phyloP scores from a whole-genome alignment of 352 stramenopile genomes.

The Sclerospora graminicola region DNA sequence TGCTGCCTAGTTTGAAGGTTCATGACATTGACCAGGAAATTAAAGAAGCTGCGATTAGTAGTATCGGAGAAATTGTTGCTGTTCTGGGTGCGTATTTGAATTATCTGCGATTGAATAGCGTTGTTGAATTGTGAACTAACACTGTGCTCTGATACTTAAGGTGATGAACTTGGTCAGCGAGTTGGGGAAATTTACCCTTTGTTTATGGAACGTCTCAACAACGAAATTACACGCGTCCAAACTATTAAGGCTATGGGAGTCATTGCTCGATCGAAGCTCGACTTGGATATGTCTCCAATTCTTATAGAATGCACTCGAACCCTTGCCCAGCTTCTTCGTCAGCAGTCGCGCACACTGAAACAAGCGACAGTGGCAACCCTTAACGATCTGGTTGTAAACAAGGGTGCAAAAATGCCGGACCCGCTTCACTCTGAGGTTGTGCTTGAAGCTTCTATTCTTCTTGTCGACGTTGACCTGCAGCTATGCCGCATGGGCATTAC shows the following conservation, averaged over 20 bases:
- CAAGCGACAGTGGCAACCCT: slow-evolving; percentile 90
- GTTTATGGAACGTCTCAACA: slow-evolving; percentile 93
- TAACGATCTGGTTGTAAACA: slow-evolving; percentile 81
- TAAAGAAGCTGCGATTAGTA: slow-evolving; percentile 93
- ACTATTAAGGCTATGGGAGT: slow-evolving; percentile 93
- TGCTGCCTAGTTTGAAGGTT: slow-evolving; percentile 91
- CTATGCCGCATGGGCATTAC: slow-evolving; percentile 91
- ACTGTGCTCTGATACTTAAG: slow-evolving; percentile 12
- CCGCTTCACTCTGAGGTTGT: slow-evolving; percentile 86
- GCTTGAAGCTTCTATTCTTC: slow-evolving; percentile 82
- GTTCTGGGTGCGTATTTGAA: slow-evolving; percentile 31
- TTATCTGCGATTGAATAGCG: not conserved
- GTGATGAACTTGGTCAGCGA: slow-evolving; percentile 73
- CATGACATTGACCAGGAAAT: slow-evolving; percentile 99
- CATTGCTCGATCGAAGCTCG: slow-evolving; percentile 80
- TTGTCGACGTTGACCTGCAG: slow-evolving; percentile 95
- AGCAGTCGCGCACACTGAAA: slow-evolving; percentile 93
- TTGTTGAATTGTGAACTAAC: slow-evolving; percentile 4
- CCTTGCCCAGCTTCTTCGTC: slow-evolving; percentile 88
- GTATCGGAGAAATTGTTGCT: slow-evolving; percentile 85
- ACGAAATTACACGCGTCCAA: slow-evolving; percentile 96
- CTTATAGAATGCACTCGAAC: slow-evolving; percentile 80
- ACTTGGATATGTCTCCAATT: slow-evolving; percentile 88
- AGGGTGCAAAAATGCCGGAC: slow-evolving; percentile 52
- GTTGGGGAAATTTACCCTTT: slow-evolving; percentile 84